A percentile compares a stretch with the other conserved stretches of the same genome.
Conservation (phyloP, 345 rosid genomes). For the Citrus glauca region DNA sequence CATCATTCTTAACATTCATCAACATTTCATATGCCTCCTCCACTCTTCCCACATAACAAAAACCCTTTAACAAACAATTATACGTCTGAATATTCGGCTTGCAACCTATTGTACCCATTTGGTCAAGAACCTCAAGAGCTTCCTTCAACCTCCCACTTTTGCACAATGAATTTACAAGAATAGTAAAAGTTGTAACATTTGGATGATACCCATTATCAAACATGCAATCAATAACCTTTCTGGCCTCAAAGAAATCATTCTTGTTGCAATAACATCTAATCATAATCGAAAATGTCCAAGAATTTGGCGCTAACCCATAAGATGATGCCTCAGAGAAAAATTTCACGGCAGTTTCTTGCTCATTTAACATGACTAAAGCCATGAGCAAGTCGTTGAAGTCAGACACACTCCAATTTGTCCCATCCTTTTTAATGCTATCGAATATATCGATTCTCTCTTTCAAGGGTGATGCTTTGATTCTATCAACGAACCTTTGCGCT, state of each 20-base stretch:
- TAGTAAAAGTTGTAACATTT: constrained; percentile 37
- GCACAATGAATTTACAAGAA: constrained; percentile 39
- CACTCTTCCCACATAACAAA: constrained; percentile 68
- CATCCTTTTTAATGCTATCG: constrained; percentile 18
- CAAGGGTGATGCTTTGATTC: constrained; percentile 5
- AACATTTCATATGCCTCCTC: constrained; percentile 55
- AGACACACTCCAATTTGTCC: constrained; percentile 16
- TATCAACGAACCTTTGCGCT: neutral
- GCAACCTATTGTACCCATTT: constrained; percentile 37
- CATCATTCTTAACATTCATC: constrained; percentile 29
- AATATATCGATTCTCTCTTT: constrained; percentile 20
- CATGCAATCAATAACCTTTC: constrained; percentile 38
- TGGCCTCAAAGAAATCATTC: constrained; percentile 39
- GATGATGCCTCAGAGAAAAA: constrained; percentile 25
- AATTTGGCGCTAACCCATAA: constrained; percentile 33
- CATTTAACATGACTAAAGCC: constrained; percentile 31
- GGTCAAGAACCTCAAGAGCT: constrained; percentile 41
- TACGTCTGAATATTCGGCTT: constrained; percentile 42
- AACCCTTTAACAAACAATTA: constrained; percentile 62
- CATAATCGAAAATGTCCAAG: constrained; percentile 39
- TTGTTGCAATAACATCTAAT: constrained; percentile 42
- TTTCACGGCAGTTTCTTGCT: constrained; percentile 33
- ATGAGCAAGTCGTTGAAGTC: constrained; percentile 36
- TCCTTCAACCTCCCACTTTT: constrained; percentile 40
- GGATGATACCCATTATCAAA: constrained; percentile 33